Conservation (phyloP, 345 rosid species). For the Pseudoturritis turrita region DNA sequence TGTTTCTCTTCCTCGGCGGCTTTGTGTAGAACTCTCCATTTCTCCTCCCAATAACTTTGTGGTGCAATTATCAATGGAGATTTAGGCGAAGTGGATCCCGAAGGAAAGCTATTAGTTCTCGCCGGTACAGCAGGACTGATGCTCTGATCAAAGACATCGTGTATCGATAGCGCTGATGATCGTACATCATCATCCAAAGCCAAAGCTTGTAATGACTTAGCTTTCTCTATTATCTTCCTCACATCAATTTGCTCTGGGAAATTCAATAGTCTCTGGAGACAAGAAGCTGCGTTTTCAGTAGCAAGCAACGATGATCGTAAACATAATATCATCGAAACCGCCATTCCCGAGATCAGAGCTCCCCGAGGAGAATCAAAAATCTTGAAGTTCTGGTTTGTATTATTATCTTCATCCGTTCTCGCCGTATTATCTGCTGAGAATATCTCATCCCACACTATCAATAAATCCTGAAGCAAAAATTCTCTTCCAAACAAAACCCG, state of each 20-base stretch:
- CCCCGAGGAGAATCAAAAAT: slow-evolving; percentile 69
- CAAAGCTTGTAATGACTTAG: slow-evolving; percentile 66
- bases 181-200: slow-evolving; percentile 47
- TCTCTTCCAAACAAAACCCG: slow-evolving; percentile 94
- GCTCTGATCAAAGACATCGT: slow-evolving; percentile 23
- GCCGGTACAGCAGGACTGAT: slow-evolving; percentile 26
- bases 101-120: slow-evolving; percentile 50
- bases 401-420: slow-evolving; percentile 24
- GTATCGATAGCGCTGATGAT: slow-evolving; percentile 24
- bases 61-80: slow-evolving; percentile 57
- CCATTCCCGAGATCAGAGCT: slow-evolving; percentile 66
- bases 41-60: slow-evolving; percentile 95
- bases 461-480: slow-evolving; percentile 65
- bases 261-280: slow-evolving; percentile 84
- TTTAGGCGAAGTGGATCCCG: slow-evolving; percentile 54
- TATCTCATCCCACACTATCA: slow-evolving; percentile 90
- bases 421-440: slow-evolving; percentile 62
- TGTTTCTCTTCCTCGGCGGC: slow-evolving; percentile 66
- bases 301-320: slow-evolving; percentile 86
- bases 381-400: slow-evolving; percentile 38
- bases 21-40: slow-evolving; percentile 72
- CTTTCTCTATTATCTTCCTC: slow-evolving; percentile 55
- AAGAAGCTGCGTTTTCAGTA: slow-evolving; percentile 82
- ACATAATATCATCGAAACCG: slow-evolving; percentile 84
- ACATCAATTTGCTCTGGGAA: slow-evolving; percentile 72